These are phyloP conservation scores for Lecanicillium sp. DNA, from an alignment of 2,329 filamentous ascomycete genomes.

Conservation along the genomic window DNA sequence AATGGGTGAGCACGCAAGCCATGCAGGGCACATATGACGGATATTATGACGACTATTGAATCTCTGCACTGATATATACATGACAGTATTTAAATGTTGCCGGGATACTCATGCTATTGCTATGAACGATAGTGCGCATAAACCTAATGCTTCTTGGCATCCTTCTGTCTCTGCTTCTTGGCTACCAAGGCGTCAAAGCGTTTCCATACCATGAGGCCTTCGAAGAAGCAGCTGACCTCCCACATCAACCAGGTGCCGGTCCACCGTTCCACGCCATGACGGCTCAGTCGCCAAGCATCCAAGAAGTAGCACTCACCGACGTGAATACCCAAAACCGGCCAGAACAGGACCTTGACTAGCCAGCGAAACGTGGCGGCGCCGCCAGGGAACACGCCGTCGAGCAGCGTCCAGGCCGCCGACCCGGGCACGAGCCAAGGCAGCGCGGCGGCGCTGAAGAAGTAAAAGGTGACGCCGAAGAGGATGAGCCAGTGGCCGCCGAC, in stretches of 20 bases:
- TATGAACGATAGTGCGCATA: not conserved
- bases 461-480: constrained; percentile 49
- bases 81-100: not conserved
- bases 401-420: constrained; percentile 40
- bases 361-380: constrained; percentile 53
- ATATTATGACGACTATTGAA: constrained; percentile 41
- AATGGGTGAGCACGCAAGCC: constrained; percentile 58
- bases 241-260: constrained; percentile 49
- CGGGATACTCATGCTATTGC: not conserved
- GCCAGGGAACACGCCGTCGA: constrained; percentile 48
- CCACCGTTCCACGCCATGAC: constrained; percentile 41
- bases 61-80: not conserved
- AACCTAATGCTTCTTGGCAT: constrained; percentile 29
- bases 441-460: constrained; percentile 45
- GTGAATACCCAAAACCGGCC: constrained; percentile 60
- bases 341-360: constrained; percentile 53
- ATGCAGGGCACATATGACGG: constrained; percentile 52
- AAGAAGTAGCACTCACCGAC: constrained; percentile 53
- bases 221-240: constrained; percentile 46
- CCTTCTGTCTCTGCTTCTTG: constrained; percentile 31
- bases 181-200: constrained; percentile 38
- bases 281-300: constrained; percentile 40
- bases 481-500: constrained; percentile 42
- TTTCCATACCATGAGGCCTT: constrained; percentile 45
- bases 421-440: constrained; percentile 47